Evolutionary conservation across 2,329 filamentous ascomycete genomes (phyloP), one percentile per base, ranked within the genome.

Genomic region (Botrytis squamosa): DNA sequence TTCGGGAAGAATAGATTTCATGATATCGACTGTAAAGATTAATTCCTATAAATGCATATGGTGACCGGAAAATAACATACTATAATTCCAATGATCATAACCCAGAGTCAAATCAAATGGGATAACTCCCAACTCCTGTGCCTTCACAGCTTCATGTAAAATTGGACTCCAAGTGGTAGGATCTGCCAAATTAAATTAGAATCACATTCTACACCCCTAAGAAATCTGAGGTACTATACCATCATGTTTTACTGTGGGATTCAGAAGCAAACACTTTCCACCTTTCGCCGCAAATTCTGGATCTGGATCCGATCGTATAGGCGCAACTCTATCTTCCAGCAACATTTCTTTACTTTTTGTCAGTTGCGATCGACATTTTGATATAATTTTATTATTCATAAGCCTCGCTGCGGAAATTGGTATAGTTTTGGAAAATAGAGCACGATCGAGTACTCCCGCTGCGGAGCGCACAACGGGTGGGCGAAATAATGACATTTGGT

Each of bases 1-100:
- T 77, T 94, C 90, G 0, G 95, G 95, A 1, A 99, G 86, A 72
- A 98, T 89, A 5, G 93, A 89, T 67, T 86, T 86, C 80, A 98
- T 93, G 57, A 99, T 92, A 78, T 98, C 95, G 73, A 76, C 80
- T 79, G 36, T 59, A 42, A 16, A 12, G 9, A 46, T 75, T 64
- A 72, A 62, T 36, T 36, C 20, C 38, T 9, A 38, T 52, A 22
- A 38, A 14, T 40, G 18, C n/a, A 22, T 6, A 18, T 6, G 38
- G 22, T 4, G 25, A 33, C 33, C 4, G 38, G 14, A 12, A 59
- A 36, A n/a, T n/a, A 44, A 81, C 87, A 77, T 86, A 93, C 92
- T 86, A 81, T 97, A 95, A 69, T 86, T 91, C 93, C 94, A 98
- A 83, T 95, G 91, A 78, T 92, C 88, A 83, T 99, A 99, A 77